These are phyloP conservation scores for Triglochin maritima DNA, from an alignment of 106 monocot genomes.

Conservation along the genomic window DNA sequence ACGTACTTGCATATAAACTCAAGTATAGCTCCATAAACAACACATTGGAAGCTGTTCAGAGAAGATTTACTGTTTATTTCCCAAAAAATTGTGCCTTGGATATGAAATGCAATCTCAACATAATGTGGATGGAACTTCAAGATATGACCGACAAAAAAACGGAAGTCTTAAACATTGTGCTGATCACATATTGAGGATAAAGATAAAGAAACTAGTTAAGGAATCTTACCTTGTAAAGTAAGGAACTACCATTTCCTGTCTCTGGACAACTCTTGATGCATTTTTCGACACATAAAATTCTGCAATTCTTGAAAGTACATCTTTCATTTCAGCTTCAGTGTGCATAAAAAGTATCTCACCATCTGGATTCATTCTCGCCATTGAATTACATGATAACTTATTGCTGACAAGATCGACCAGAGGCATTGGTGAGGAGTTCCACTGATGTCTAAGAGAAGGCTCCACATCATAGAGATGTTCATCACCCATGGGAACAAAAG, in stretches of 20 bases:
- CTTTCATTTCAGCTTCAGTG: conserved; percentile 33
- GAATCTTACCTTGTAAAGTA: conserved; percentile 58
- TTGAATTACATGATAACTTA: conserved; percentile 7
- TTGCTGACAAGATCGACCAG: conserved; percentile 14
- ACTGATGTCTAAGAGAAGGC: conserved; percentile 24
- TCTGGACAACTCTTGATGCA: conserved; percentile 17
- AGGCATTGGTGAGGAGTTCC: conserved; percentile 21
- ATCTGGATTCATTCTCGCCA: conserved; percentile 21
- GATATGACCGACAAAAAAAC: too few species aligned
- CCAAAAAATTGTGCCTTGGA: too few species aligned
- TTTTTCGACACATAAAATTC: conserved; percentile 32
- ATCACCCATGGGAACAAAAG: conserved; percentile 4
- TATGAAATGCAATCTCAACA: too few species aligned
- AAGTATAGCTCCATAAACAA: too few species aligned
- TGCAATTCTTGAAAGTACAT: conserved; percentile 38
- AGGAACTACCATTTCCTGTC: conserved; percentile 55
- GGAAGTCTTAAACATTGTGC: too few species aligned
- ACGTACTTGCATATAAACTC: too few species aligned
- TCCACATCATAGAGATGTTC: conserved; percentile 25
- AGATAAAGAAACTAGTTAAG: too few species aligned
- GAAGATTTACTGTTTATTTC: too few species aligned
- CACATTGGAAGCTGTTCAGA: too few species aligned
- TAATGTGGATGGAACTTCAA: too few species aligned
- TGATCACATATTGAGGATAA: too few species aligned
- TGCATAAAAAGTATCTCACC: conserved; percentile 40